These are phyloP conservation scores for Cryptococcus floricola DNA, from an alignment of 1,284 basidiomycete genomes.

Conservation along the genomic window DNA sequence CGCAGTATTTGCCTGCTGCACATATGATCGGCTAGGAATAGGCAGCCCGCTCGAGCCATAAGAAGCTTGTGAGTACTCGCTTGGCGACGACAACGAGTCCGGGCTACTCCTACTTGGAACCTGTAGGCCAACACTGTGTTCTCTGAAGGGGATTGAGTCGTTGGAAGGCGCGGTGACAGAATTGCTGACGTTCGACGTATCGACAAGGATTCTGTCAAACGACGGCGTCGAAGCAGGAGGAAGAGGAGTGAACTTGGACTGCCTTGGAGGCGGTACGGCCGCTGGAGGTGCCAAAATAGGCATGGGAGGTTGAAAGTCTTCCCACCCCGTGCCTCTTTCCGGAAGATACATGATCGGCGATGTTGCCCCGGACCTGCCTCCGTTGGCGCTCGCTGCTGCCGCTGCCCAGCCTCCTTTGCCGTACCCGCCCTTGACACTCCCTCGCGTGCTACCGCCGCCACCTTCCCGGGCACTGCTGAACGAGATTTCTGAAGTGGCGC, in stretches of 20 bases:
- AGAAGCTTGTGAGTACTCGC: slow-evolving; percentile 33
- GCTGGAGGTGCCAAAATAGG: slow-evolving; percentile 1
- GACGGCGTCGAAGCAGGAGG: slow-evolving; percentile 28
- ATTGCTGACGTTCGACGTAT: neutral
- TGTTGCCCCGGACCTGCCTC: slow-evolving; percentile 14
- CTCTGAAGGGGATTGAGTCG: neutral
- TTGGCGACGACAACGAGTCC: slow-evolving; percentile 19
- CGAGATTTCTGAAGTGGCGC: slow-evolving; percentile 21
- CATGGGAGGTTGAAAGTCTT: slow-evolving; percentile 31
- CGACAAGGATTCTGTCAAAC: slow-evolving; percentile 27
- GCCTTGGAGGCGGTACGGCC: slow-evolving; percentile 20
- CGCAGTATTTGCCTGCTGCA: slow-evolving; percentile 6
- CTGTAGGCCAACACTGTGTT: no score
- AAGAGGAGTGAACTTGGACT: slow-evolving; percentile 37
- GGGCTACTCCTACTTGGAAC: no score
- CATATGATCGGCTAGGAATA: slow-evolving; percentile 29
- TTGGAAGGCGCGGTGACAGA: neutral
- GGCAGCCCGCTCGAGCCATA: slow-evolving; percentile 12
- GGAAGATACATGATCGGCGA: slow-evolving; percentile 39
- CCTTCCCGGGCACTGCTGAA: slow-evolving; percentile 10
- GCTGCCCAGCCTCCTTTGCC: slow-evolving; percentile 47
- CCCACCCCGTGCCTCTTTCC: slow-evolving; percentile 32
- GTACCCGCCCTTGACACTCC: slow-evolving; percentile 20
- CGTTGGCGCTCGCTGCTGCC: slow-evolving; percentile 19
- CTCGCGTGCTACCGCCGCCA: slow-evolving; percentile 20